Conservation (phyloP, 768 basidiomycete species). For the Exsudoporus frostii region DNA sequence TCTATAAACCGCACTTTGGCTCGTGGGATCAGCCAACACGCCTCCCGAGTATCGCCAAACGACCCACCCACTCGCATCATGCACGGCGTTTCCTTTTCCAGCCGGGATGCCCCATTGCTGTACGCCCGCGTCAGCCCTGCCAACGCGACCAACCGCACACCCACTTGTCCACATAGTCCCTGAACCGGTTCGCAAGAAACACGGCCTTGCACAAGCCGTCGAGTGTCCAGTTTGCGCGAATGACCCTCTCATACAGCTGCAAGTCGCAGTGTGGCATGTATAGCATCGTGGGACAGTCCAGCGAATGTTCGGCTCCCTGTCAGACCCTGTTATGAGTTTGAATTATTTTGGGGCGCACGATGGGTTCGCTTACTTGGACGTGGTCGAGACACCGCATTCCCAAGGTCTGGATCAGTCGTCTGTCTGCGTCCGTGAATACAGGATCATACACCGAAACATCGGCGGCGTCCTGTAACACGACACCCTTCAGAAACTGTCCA, state of each 20-base stretch:
- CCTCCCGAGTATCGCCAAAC: background rate
- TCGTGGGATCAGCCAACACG: slow-evolving; percentile 9
- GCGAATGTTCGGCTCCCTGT: slow-evolving; percentile 34
- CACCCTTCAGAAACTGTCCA: slow-evolving; percentile 7
- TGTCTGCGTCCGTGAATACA: slow-evolving; percentile 64
- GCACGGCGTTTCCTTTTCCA: slow-evolving; percentile 51
- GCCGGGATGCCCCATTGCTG: slow-evolving; percentile 53
- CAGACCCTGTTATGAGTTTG: slow-evolving; percentile 8
- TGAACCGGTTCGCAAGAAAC: slow-evolving; percentile 63
- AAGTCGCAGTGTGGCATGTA: slow-evolving; percentile 83
- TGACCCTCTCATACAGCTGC: slow-evolving; percentile 62
- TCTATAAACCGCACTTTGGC: slow-evolving; percentile 49
- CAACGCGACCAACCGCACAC: slow-evolving; percentile 11
- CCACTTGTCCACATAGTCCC: slow-evolving; percentile 67
- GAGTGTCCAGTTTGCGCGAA: slow-evolving; percentile 58
- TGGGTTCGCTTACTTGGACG: slow-evolving; percentile 48
- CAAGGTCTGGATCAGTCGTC: slow-evolving; percentile 41
- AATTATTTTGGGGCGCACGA: background rate
- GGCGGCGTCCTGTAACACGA: slow-evolving; percentile 40
- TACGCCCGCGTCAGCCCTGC: slow-evolving; percentile 5
- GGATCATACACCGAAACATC: slow-evolving; percentile 65
- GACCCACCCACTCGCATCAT: slow-evolving; percentile 52
- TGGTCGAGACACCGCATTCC: slow-evolving; percentile 37
- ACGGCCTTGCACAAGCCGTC: slow-evolving; percentile 46
- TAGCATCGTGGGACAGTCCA: slow-evolving; percentile 51